A percentile compares a stretch with the other conserved stretches of the same genome.
Conservation (phyloP, 805 yeast species). For the Scheffersomyces coipomensis region DNA sequence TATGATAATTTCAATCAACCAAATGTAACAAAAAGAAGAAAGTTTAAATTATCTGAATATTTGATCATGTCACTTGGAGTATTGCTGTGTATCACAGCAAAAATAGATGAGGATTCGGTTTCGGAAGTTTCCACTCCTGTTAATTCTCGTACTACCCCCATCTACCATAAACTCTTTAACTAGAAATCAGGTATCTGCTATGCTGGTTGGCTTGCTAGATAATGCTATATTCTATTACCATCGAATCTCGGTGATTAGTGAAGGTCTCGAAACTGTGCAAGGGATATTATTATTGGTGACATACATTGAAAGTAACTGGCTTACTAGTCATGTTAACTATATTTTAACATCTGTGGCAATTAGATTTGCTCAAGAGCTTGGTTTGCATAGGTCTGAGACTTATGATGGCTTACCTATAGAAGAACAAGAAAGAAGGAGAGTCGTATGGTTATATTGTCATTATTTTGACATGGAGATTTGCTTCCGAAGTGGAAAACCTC, state of each 20-base stretch:
- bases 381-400: slow-evolving; percentile 37
- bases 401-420: slow-evolving; percentile 16
- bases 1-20: slow-evolving; percentile 12
- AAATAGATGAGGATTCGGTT: slow-evolving; percentile 14
- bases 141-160: background rate
- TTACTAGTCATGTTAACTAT: slow-evolving; percentile 28
- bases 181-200: slow-evolving; percentile 12
- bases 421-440: slow-evolving; percentile 22
- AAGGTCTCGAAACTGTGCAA: slow-evolving; percentile 50
- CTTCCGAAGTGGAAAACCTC: slow-evolving; percentile 40
- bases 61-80: slow-evolving; percentile 31
- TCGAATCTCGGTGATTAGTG: slow-evolving; percentile 47
- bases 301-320: slow-evolving; percentile 32
- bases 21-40: slow-evolving; percentile 7
- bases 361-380: slow-evolving; percentile 40
- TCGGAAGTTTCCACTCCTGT: background rate
- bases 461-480: slow-evolving; percentile 37
- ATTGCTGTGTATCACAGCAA: slow-evolving; percentile 21
- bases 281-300: slow-evolving; percentile 49
- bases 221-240: slow-evolving; percentile 52
- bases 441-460: slow-evolving; percentile 38
- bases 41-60: slow-evolving; percentile 28
- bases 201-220: slow-evolving; percentile 19
- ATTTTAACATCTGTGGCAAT: slow-evolving; percentile 31
- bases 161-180: slow-evolving; percentile 2